phyloP scores from a whole-genome alignment of 2,329 filamentous ascomycete species.

The Talaromyces sp. region DNA sequence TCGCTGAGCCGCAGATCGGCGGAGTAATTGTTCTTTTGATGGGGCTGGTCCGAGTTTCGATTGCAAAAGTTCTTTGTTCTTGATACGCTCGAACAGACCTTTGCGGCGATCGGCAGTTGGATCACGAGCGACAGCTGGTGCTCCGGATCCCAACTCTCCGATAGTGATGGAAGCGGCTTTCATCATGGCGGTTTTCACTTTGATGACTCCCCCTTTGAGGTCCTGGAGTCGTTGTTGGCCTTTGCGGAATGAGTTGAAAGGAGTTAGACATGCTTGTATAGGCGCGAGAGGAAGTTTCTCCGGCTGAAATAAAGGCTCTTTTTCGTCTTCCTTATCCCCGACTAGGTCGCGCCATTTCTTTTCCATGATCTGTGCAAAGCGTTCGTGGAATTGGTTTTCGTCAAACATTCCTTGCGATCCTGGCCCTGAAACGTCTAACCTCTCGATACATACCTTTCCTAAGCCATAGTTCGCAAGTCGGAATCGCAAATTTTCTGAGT shows the following conservation, averaged over 20 bases:
- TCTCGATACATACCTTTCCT: slow-evolving; percentile 39
- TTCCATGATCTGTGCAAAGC: slow-evolving; percentile 50
- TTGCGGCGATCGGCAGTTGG: slow-evolving; percentile 44
- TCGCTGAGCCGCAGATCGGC: slow-evolving; percentile 63
- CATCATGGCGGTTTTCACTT: slow-evolving; percentile 34
- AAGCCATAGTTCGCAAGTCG: slow-evolving; percentile 41
- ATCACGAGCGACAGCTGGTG: slow-evolving; percentile 26
- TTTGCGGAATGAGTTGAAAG: slow-evolving; percentile 34
- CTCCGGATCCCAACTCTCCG: slow-evolving; percentile 17
- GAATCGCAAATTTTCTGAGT: slow-evolving; percentile 25
- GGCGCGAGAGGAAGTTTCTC: slow-evolving; percentile 31
- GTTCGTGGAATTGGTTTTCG: slow-evolving; percentile 47
- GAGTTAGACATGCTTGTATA: slow-evolving; percentile 38
- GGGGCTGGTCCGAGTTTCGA: slow-evolving; percentile 46
- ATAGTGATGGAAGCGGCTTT: slow-evolving; percentile 20
- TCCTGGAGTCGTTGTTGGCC: slow-evolving; percentile 42
- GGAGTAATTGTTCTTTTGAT: slow-evolving; percentile 55
- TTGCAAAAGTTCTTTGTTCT: slow-evolving; percentile 59
- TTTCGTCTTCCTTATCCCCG: background rate
- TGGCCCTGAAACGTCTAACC: slow-evolving; percentile 18
- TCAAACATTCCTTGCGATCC: slow-evolving; percentile 30
- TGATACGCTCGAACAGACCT: slow-evolving; percentile 71
- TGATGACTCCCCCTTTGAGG: slow-evolving; percentile 38
- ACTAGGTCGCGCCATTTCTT: slow-evolving; percentile 45
- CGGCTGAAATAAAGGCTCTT: slow-evolving; percentile 30